These are phyloP conservation scores for Fusarium chaquense DNA, from an alignment of 2,329 filamentous ascomycete species.

Conservation along the genomic window DNA sequence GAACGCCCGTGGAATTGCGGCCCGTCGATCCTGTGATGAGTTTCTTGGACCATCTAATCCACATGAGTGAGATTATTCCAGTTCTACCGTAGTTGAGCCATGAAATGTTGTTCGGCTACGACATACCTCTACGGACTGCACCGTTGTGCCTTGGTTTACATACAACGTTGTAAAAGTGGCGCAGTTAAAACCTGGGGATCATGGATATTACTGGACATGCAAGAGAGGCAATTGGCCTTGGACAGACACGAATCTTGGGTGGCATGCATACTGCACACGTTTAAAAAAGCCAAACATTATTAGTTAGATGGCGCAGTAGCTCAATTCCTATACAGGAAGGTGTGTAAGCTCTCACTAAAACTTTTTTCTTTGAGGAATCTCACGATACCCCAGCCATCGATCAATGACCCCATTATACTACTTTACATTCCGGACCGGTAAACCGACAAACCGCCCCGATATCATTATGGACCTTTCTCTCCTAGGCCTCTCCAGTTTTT, in stretches of 20 bases:
- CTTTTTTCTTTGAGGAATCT: neutral
- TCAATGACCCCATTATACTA: conserved; percentile 22
- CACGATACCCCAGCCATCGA: conserved; percentile 2
- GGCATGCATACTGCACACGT: conserved; percentile 22
- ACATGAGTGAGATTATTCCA: too few relatives aligned
- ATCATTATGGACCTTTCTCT: neutral
- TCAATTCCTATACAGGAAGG: conserved; percentile 32
- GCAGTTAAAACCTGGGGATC: neutral
- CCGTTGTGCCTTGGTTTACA: conserved; percentile 1
- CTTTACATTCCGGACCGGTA: conserved; percentile 1
- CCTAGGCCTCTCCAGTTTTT: conserved; percentile 1
- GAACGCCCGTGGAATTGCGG: conserved; percentile 42
- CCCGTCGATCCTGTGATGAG: conserved; percentile 11
- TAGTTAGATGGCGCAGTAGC: conserved; percentile 16
- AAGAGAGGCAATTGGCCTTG: neutral
- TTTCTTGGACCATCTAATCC: conserved; percentile 26
- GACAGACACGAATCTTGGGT: conserved; percentile 10
- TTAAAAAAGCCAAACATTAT: conserved; percentile 25
- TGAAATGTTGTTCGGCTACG: neutral
- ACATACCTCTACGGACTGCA: neutral
- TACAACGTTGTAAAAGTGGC: neutral
- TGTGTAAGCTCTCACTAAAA: conserved; percentile 4
- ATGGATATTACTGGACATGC: neutral
- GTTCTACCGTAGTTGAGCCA: neutral
- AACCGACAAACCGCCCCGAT: neutral